Base-by-base conservation (phyloP, 345 rosid genomes). In the Sonneratia alba region DNA sequence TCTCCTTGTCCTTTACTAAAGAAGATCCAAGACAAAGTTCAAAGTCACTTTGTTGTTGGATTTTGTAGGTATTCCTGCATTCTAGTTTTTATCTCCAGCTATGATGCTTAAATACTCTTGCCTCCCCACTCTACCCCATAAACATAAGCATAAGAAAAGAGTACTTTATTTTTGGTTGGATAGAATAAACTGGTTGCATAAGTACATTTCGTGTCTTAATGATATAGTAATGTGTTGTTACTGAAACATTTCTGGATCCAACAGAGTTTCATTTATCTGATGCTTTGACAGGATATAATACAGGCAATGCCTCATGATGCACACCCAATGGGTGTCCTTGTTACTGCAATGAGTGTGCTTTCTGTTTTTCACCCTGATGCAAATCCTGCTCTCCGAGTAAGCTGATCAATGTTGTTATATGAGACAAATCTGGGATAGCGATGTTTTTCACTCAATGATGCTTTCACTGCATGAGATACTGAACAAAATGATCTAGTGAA, bases 301-400 rank as follows among this genome's bases (percentile, higher is more conserved):
- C 97, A 91, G 68, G 76, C 93, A 22, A 94, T 94, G 99, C 99
- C 99, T 78, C 99, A 90, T 70, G 99, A 94, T 78, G 97, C 99
- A 47, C 99, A 94, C 70, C 99, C 99, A 40, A 94, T 92, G 99
- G 97, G 99, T 74, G 97, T 90, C 24, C 95, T 94, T 22, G 92
- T 87, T 80, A 94, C 93, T 82, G 96, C 97, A 38, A 90, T 94
- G 87, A 90, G 99, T 77, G 89, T 97, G 24, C 97, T 94, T 74
- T 91, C 99, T 57, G 82, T 92, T 77, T 92, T 91, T 81, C 97
- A 94, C 74, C 99, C 99, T 40, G 99, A 94, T 86, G 97, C 99
- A 42, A 94, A 94, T 78, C 99, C 99, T 73, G 97, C 99, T 75
- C 97, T 94, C 7, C 86, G 87, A 80, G 99, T 92, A 83, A 73